Percentiles rank a stretch among this genome's conserved stretches.
Evolutionary conservation across 192 early-diverging fungal species (phyloP).

Genomic region (Phlyctochytrium arcticum): DNA sequence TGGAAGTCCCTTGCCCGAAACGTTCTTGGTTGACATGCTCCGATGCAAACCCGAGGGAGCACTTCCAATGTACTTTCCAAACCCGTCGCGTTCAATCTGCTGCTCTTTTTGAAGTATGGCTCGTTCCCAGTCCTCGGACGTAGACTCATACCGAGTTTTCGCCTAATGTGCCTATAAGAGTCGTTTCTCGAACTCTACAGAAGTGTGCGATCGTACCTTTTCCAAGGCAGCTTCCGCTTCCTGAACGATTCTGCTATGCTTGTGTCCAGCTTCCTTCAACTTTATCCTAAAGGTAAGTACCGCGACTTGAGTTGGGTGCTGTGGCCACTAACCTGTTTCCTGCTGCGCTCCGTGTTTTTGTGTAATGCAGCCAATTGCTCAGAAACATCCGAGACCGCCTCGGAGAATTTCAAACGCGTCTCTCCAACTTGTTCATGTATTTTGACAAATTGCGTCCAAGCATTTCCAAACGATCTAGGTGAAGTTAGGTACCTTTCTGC

Average conservation of each 20-base stretch:
- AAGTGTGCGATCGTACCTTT: conserved; percentile 51
- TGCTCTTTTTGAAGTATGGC: conserved; percentile 37
- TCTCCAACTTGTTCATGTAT: conserved; percentile 82
- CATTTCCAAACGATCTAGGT: conserved; percentile 62
- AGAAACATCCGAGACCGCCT: conserved; percentile 64
- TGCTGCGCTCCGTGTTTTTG: conserved; percentile 74
- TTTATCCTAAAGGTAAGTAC: conserved; percentile 21
- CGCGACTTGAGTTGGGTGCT: neutral
- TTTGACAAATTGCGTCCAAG: conserved; percentile 72
- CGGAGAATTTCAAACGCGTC: conserved; percentile 72
- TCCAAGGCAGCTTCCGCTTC: conserved; percentile 79
- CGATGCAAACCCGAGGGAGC: neutral
- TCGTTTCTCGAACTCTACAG: no score
- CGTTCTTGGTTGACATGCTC: conserved; percentile 3
- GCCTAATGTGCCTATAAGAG: no score
- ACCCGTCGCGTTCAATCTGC: conserved; percentile 4
- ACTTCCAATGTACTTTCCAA: neutral
- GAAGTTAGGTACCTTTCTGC: neutral
- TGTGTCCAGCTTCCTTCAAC: conserved; percentile 77
- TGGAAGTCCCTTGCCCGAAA: conserved; percentile 13
- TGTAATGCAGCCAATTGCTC: conserved; percentile 71
- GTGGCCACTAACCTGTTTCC: conserved; percentile 64
- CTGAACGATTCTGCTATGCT: conserved; percentile 68
- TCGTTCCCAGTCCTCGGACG: conserved; percentile 84
- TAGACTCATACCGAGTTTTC: conserved; percentile 71